phyloP scores from a whole-genome alignment of 345 rosid genomes.

The Eucalyptus urophylla region DNA sequence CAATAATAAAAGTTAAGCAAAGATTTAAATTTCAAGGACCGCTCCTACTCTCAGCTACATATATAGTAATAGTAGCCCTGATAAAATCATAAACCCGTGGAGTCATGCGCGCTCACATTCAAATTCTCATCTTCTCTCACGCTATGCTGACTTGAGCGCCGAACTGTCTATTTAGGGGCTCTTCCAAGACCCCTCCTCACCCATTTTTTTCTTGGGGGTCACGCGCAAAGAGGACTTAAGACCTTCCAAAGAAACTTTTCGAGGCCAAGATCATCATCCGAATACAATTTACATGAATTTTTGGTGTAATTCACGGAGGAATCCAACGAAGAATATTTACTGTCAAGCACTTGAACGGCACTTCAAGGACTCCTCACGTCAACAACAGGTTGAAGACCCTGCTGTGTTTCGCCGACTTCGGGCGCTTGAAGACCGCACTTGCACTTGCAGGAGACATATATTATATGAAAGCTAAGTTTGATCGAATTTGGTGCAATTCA shows the following conservation, averaged over 20 bases:
- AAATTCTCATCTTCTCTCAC: background rate
- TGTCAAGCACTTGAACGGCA: too few species aligned
- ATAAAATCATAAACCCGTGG: background rate
- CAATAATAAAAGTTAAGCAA: background rate
- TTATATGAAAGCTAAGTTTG: too few species aligned
- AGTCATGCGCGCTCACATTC: background rate
- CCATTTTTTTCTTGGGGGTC: background rate
- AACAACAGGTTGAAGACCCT: too few species aligned
- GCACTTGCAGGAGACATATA: too few species aligned
- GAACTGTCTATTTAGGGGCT: background rate
- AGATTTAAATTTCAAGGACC: background rate
- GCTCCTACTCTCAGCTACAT: background rate
- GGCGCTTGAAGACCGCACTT: too few species aligned
- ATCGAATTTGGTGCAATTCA: too few species aligned
- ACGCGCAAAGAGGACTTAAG: background rate
- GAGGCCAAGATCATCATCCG: background rate
- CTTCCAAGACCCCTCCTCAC: background rate
- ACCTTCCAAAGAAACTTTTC: background rate
- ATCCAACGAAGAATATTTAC: too few species aligned
- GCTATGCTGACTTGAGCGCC: background rate
- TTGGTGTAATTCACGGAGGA: too few species aligned
- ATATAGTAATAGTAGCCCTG: background rate
- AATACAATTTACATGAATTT: background rate
- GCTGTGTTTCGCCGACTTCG: too few species aligned
- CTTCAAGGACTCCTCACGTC: too few species aligned